These are phyloP conservation scores for Pisolithus sp. DNA, from an alignment of 768 basidiomycete genomes.

Conservation along the genomic window DNA sequence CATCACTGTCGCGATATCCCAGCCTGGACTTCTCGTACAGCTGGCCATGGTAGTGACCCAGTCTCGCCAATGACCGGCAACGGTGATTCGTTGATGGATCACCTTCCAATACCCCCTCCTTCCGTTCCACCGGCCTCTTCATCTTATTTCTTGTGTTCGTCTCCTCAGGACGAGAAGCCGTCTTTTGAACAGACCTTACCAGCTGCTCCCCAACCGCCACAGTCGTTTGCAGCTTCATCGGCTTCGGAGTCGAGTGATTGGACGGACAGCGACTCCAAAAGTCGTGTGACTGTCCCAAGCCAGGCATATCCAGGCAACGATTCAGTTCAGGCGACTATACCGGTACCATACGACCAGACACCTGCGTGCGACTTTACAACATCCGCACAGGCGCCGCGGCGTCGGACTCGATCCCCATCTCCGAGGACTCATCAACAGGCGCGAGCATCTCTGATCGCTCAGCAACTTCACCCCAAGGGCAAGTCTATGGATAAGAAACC, in stretches of 20 bases:
- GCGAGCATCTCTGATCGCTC: not conserved
- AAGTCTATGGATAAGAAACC: constrained; percentile 45
- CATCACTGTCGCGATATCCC: not conserved
- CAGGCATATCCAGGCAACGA: constrained; percentile 15
- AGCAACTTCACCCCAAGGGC: constrained; percentile 13
- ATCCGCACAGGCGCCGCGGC: constrained; percentile 14
- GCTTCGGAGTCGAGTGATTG: constrained; percentile 15
- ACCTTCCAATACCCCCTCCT: constrained; percentile 23
- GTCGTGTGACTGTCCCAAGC: constrained; percentile 3
- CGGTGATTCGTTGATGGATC: constrained; percentile 26
- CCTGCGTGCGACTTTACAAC: constrained; percentile 11
- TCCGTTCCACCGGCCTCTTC: constrained; percentile 11
- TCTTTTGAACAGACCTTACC: constrained; percentile 1
- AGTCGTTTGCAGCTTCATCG: not conserved
- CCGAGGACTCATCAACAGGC: constrained; percentile 8
- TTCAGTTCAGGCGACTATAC: constrained; percentile 2
- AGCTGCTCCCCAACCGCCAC: not conserved
- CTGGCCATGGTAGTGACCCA: not conserved
- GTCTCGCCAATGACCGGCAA: not conserved
- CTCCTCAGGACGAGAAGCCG: constrained; percentile 13
- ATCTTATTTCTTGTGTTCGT: constrained; percentile 14
- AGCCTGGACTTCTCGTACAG: not conserved
- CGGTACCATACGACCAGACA: constrained; percentile 6
- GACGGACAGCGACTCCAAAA: constrained; percentile 2
- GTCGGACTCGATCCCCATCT: constrained; percentile 22